These are phyloP conservation scores for Cryptosporidium viatorum DNA, from an alignment of 169 alveolate genomes.

Conservation along the genomic window DNA sequence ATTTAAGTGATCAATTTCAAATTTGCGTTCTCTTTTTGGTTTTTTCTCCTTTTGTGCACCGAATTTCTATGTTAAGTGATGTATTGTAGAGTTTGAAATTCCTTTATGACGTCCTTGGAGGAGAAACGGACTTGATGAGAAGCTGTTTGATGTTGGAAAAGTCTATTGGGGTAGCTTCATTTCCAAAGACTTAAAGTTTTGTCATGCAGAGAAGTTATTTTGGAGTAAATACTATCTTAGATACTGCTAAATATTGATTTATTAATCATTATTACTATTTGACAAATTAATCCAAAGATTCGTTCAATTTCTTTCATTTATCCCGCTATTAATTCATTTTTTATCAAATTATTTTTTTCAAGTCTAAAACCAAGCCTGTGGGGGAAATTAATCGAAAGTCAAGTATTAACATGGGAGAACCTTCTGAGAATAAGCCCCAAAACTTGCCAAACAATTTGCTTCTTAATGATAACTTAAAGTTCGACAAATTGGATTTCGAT, in stretches of 20 bases:
- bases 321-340: background rate
- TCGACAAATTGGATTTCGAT: conserved; percentile 3
- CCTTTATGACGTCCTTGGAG: background rate
- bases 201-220: background rate
- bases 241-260: too few species aligned
- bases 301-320: too few species aligned
- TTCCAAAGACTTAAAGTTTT: too few species aligned
- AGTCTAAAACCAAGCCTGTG: background rate
- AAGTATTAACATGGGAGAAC: conserved; percentile 1
- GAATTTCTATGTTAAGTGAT: background rate
- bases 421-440: conserved; percentile 3
- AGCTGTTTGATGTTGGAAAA: too few species aligned
- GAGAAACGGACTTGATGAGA: background rate
- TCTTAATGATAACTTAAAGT: conserved; percentile 20
- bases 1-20: conserved; percentile 2
- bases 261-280: too few species aligned
- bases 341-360: too few species aligned
- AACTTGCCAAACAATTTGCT: background rate
- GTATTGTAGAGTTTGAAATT: background rate
- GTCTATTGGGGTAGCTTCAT: too few species aligned
- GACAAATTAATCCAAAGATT: background rate
- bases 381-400: background rate
- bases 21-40: background rate
- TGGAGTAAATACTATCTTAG: background rate
- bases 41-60: background rate